phyloP scores from a whole-genome alignment of 192 early-diverging fungal genomes.

The Backusella mclennaniae region DNA sequence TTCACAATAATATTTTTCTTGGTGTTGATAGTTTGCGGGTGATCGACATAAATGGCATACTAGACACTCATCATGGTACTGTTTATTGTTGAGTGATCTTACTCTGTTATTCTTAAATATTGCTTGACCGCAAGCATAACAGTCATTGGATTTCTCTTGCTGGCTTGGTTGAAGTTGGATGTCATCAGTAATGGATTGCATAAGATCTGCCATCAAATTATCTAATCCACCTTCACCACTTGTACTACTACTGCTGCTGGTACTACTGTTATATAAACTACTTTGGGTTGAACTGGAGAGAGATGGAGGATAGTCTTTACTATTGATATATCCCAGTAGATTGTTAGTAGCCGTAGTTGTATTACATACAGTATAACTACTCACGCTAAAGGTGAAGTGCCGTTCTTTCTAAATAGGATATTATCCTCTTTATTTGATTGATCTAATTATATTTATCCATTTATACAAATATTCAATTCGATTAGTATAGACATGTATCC shows the following conservation, averaged over 20 bases:
- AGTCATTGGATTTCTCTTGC: neutral
- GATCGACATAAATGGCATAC: conserved; percentile 51
- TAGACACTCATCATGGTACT: conserved; percentile 52
- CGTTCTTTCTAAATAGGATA: neutral
- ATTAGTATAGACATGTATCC: neutral
- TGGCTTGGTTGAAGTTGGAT: neutral
- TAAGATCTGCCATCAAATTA: conserved; percentile 30
- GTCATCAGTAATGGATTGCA: conserved; percentile 27
- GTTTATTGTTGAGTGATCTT: neutral
- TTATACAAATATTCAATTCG: neutral
- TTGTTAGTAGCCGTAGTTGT: neutral
- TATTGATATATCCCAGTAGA: neutral
- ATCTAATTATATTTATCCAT: neutral
- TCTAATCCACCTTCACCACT: conserved; percentile 21
- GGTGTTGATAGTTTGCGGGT: conserved; percentile 42
- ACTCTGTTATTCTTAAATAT: neutral
- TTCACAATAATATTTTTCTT: conserved; percentile 65
- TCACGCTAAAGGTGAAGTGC: neutral
- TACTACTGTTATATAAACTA: neutral
- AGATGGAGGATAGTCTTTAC: neutral
- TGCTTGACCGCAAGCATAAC: neutral
- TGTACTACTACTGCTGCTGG: neutral
- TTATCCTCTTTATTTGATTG: neutral
- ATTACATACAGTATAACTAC: neutral
- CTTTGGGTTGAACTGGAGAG: neutral